Percentiles rank a stretch among this genome's conserved stretches.
Evolutionary conservation across 2,329 filamentous ascomycete genomes (phyloP).

Genomic region (Phaeosphaeriaceae sp.): DNA sequence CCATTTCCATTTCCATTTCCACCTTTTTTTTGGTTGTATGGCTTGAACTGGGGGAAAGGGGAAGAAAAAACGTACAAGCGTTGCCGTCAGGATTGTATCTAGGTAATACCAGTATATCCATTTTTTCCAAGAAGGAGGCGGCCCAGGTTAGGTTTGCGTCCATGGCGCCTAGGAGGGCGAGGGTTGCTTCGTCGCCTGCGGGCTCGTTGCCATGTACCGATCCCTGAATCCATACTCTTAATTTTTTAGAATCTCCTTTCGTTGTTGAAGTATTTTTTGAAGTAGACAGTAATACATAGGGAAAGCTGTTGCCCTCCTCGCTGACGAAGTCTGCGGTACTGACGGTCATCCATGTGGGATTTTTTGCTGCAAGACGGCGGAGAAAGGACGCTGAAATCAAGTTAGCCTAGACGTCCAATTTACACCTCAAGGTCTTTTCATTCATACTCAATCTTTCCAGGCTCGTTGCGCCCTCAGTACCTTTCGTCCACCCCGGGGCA

Average conservation of each 20-base stretch:
- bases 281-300: conserved; percentile 38
- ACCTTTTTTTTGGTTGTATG: too few species aligned
- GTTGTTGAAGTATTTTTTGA: conserved; percentile 13
- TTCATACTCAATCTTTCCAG: conserved; percentile 27
- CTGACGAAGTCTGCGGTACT: conserved; percentile 33
- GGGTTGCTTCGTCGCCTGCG: conserved; percentile 44
- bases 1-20: too few species aligned
- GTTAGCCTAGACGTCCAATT: too few species aligned
- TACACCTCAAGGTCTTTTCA: too few species aligned
- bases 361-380: conserved; percentile 34
- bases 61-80: conserved; percentile 18
- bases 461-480: conserved; percentile 42
- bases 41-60: too few species aligned
- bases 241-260: conserved; percentile 24
- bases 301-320: conserved; percentile 43
- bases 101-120: conserved; percentile 45
- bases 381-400: conserved; percentile 29
- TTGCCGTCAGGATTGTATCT: conserved; percentile 49
- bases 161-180: conserved; percentile 46
- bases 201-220: conserved; percentile 49
- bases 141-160: conserved; percentile 42
- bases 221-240: conserved; percentile 47
- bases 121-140: conserved; percentile 34
- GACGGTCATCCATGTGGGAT: conserved; percentile 42
- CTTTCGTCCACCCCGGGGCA: conserved; percentile 34